Evolutionary conservation across 441 rosid species (phyloP).

Genomic region (Isatis lusitanica): DNA sequence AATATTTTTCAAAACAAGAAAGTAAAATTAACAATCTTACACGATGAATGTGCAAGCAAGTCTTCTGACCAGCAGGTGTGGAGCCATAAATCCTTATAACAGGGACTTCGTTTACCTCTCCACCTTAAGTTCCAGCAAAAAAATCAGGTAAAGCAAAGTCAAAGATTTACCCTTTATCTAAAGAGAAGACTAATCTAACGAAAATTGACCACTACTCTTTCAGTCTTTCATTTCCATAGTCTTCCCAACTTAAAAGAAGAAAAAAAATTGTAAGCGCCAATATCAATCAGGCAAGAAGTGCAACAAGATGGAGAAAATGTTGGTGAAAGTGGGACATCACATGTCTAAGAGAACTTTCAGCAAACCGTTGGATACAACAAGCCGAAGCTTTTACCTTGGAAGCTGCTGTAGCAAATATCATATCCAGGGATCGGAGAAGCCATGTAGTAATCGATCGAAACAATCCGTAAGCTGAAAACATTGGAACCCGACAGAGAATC

Average conservation of each 20-base stretch:
- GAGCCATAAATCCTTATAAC: conserved; percentile 87
- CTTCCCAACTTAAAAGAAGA: neutral
- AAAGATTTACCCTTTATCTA: conserved; percentile 5
- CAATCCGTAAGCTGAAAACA: conserved; percentile 78
- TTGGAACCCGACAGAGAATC: conserved; percentile 50
- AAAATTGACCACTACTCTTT: neutral
- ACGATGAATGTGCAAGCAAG: conserved; percentile 87
- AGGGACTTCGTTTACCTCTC: conserved; percentile 81
- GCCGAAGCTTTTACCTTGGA: conserved; percentile 56
- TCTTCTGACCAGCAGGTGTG: conserved; percentile 88
- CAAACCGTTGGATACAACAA: neutral
- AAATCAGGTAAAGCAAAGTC: neutral
- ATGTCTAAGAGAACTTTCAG: neutral
- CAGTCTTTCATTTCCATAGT: neutral
- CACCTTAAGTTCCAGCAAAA: conserved; percentile 52
- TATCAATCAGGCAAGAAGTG: neutral
- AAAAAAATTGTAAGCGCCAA: neutral
- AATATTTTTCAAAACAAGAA: neutral
- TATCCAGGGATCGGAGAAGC: conserved; percentile 72
- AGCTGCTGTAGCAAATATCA: conserved; percentile 81
- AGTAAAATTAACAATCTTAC: conserved; percentile 37
- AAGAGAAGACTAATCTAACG: neutral
- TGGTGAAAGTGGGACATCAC: neutral
- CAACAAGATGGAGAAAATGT: neutral
- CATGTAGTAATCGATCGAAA: conserved; percentile 83